phyloP scores from a whole-genome alignment of 306 rosid species.

The Potentilla sterilis region DNA sequence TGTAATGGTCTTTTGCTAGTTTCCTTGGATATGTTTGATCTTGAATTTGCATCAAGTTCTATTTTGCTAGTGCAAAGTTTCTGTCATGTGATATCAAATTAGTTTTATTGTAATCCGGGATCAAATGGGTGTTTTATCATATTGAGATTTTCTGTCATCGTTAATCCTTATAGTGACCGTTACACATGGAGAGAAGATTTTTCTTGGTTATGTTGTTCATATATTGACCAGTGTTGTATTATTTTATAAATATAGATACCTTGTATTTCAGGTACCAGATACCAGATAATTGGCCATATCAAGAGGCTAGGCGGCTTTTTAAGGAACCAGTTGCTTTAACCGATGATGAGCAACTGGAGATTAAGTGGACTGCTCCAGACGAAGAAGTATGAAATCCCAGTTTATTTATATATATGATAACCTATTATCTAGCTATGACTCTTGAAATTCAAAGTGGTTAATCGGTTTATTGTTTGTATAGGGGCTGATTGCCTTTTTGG shows the following conservation, averaged over 20 bases:
- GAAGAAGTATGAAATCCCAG: slow-evolving; percentile 58
- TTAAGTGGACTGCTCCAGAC: slow-evolving; percentile 93
- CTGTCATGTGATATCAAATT: neutral
- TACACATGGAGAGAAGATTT: neutral
- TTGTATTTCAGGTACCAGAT: slow-evolving; percentile 69
- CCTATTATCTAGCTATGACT: slow-evolving; percentile 9
- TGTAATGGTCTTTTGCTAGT: slow-evolving; percentile 1
- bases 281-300: slow-evolving; percentile 87
- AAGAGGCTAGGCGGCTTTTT: slow-evolving; percentile 85
- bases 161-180: neutral
- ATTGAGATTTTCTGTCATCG: neutral
- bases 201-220: slow-evolving; percentile 9
- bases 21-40: neutral
- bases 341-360: slow-evolving; percentile 65
- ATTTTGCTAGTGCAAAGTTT: neutral
- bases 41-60: neutral
- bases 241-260: neutral
- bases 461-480: slow-evolving; percentile 38
- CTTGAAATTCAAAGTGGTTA: slow-evolving; percentile 24
- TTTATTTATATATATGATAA: slow-evolving; percentile 28
- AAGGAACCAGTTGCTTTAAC: slow-evolving; percentile 70
- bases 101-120: neutral
- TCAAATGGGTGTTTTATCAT: neutral
- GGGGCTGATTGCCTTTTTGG: slow-evolving; percentile 79
- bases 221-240: neutral